A percentile compares a stretch with the other conserved stretches of the same genome.
phyloP scores from a whole-genome alignment of 1,284 basidiomycete species.

The Fistulina hepatica region DNA sequence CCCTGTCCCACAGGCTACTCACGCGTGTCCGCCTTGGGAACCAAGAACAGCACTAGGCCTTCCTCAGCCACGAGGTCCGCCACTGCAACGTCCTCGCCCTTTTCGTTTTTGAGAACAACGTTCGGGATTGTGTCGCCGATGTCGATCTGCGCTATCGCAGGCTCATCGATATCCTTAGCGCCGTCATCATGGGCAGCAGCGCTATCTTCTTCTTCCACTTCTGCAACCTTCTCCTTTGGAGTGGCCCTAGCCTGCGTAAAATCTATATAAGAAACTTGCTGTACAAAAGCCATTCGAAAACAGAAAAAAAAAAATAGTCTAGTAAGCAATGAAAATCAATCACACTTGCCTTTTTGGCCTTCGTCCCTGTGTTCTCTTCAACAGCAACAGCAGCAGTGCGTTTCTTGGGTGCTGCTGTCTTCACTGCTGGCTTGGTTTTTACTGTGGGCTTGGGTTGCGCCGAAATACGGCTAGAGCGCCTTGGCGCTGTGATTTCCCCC shows the following conservation, averaged over 20 bases:
- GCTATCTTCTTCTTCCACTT: conserved; percentile 23
- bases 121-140: conserved; percentile 73
- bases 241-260: conserved; percentile 22
- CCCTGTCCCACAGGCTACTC: conserved; percentile 20
- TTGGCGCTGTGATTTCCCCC: too few species aligned
- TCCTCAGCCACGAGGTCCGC: conserved; percentile 49
- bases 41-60: conserved; percentile 75
- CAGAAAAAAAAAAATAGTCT: conserved; percentile 5
- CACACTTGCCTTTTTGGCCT: conserved; percentile 20
- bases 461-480: conserved; percentile 39
- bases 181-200: too few species aligned
- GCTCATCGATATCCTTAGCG: conserved; percentile 13
- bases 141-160: conserved; percentile 36
- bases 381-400: conserved; percentile 21
- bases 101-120: conserved; percentile 69
- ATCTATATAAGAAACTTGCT: conserved; percentile 1
- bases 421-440: too few species aligned
- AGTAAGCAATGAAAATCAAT: too few species aligned
- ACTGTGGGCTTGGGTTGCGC: conserved; percentile 29
- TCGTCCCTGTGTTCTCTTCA: conserved; percentile 16
- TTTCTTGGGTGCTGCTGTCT: conserved; percentile 18
- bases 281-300: too few species aligned
- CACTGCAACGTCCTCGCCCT: conserved; percentile 62
- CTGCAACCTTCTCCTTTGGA: conserved; percentile 7
- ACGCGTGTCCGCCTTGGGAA: conserved; percentile 82